Evolutionary conservation across 2,329 filamentous ascomycete species (phyloP), one percentile per base, ranked within the genome.

Genomic region (Alternaria postmessia): DNA sequence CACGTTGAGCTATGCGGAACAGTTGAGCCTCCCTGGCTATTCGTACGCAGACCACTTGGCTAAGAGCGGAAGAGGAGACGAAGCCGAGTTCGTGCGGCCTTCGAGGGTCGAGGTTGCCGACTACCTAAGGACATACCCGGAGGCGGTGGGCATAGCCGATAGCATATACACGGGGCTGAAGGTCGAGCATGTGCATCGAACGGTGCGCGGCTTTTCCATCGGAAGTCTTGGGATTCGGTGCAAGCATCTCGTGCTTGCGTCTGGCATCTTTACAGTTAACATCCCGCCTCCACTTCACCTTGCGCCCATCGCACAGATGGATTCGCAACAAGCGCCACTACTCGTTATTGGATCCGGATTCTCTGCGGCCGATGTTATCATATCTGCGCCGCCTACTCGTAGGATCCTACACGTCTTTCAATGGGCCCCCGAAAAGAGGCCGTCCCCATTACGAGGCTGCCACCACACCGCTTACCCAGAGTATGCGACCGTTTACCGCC

Each of bases 391-490:
- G 28, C 72, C 78, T 14, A 68, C 76, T n/a, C 83, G 83, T 47
- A 84, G 81, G 54, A 82, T 89, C 43, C 74, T 88, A n/a, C 87
- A 89, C 66, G 71, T 88, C 53, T 89, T 84, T 72, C 85, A 85
- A 70, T 89, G 87, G 87, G 80, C 81, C n/a, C 84, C 86, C 0
- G 80, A 86, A 8, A 80, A 78, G 5, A 80, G 81, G 18, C 85
- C 86, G 0, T 88, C 85, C 0, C 87, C 86, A 2, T 74, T 89
- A 12, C 83, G 84, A 20, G 82, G 83, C 38, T 88, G 87, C 59
- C 87, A 89, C 67, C 83, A 86, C 47, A 82, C 85, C 44, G 86
- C 86, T 30, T 89, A 89, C 67, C 86, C 87, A 0, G 87, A 88
- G 62, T 89, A 89, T 68, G 86, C 87, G 1, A 81, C 83, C 8